Evolutionary conservation across 805 yeast genomes (phyloP).

Genomic region (Danielozyma ontarioensis): DNA sequence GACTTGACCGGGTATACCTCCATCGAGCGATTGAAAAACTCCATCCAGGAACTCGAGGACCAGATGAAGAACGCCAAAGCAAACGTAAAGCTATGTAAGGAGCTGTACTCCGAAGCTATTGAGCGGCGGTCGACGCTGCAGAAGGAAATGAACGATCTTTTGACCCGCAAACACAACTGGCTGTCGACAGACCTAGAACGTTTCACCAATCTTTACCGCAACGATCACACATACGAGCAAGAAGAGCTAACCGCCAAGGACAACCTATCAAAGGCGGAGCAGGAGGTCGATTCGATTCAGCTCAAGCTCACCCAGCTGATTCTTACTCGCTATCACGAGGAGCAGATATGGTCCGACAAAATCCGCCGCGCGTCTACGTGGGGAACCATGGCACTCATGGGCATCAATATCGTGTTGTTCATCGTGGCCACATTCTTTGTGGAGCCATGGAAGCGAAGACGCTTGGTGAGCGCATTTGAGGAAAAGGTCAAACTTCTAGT

Average conservation of each 20-base stretch:
- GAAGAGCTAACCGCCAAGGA: constrained; percentile 48
- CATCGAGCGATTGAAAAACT: constrained; percentile 63
- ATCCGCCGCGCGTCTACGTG: constrained; percentile 91
- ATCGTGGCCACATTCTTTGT: constrained; percentile 77
- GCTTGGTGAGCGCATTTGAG: constrained; percentile 80
- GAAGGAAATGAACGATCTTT: constrained; percentile 76
- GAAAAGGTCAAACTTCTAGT: constrained; percentile 64
- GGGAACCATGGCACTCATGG: constrained; percentile 93
- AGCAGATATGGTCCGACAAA: constrained; percentile 97
- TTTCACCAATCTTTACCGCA: constrained; percentile 75
- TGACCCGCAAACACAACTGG: constrained; percentile 87
- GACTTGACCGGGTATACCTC: constrained; percentile 89
- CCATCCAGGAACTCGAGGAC: constrained; percentile 54
- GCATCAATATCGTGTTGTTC: constrained; percentile 73
- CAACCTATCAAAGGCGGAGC: constrained; percentile 51
- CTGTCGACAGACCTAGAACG: constrained; percentile 68
- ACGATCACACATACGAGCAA: constrained; percentile 71
- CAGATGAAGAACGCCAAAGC: constrained; percentile 45
- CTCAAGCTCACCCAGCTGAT: constrained; percentile 69
- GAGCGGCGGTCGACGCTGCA: constrained; percentile 65
- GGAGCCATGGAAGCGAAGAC: constrained; percentile 90
- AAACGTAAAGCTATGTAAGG: constrained; percentile 45
- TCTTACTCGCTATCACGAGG: constrained; percentile 88
- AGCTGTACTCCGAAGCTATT: constrained; percentile 54
- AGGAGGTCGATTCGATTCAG: constrained; percentile 62